Base-by-base conservation (phyloP, 176 grass and related monocot genomes). In the Cenchrus purpureus region DNA sequence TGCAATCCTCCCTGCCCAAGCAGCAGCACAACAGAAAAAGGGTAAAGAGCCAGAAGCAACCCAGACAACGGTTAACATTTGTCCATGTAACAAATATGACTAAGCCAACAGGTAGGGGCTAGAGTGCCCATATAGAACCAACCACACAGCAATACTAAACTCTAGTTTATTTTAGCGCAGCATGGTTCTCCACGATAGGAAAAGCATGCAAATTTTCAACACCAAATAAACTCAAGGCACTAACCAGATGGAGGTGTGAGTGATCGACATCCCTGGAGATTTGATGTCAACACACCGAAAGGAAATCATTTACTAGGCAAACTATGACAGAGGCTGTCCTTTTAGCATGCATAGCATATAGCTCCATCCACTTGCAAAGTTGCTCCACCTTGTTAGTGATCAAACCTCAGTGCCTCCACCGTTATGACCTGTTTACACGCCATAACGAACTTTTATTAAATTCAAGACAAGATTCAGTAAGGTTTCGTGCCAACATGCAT, bases 311-410 rank as follows among this genome's bases (percentile, higher is more conserved):
- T 87, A 87, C 81, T 80, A 91, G 62, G 76, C 46, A 91, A 49
- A 76, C 54, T 87, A 62, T 29, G 73, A 28, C 71, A 11, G 17
- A 84, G 85, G 54, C 69, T 53, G n/a, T 55, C 28, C 72, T 84
- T 91, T 87, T 71, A 46, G 61, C 70, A 69, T 79, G 80, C 74
- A 74, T 76, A 74, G 37, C 37, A 40, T 40, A 40, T 40, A 40
- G 75, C 69, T 80, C 76, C 69, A 64, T 91, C 76, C 80, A 91
- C 89, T 87, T 84, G 81, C 83, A 84, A 91, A 91, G 89, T 76
- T 84, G 62, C 75, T 87, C 85, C 89, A 87, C 62, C 76, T 76
- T 87, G 89, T 22, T 87, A 80, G 66, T 87, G 69, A 87, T 19
- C 80, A 74, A 73, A 61, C 6, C 4, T 87, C 68, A 53, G 80